Evolutionary conservation across 2,329 filamentous ascomycete genomes (phyloP).

Genomic region (Periconia macrospinosa): DNA sequence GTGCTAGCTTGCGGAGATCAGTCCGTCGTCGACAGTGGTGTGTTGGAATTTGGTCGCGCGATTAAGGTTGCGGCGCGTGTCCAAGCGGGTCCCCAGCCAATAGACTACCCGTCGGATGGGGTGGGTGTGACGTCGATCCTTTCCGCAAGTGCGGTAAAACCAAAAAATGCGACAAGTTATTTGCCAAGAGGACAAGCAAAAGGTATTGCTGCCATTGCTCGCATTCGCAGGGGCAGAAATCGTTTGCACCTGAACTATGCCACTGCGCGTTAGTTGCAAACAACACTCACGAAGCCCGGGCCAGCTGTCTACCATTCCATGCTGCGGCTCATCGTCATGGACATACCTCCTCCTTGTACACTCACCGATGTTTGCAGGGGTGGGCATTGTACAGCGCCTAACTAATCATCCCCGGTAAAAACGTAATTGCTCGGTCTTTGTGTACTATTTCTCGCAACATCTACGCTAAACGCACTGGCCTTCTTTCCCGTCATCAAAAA

Average conservation of each 20-base stretch:
- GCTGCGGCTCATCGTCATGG: not conserved
- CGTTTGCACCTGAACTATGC: not conserved
- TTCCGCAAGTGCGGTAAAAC: slow-evolving; percentile 27
- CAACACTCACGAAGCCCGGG: not conserved
- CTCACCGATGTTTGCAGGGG: not conserved
- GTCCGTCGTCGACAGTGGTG: slow-evolving; percentile 7
- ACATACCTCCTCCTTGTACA: not conserved
- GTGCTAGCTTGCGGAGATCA: slow-evolving; percentile 16
- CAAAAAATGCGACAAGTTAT: slow-evolving; percentile 20
- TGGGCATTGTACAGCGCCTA: not conserved
- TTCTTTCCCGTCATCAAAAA: not conserved
- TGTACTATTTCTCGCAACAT: not conserved
- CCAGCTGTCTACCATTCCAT: not conserved
- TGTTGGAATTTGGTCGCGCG: slow-evolving; percentile 15
- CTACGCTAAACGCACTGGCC: not conserved
- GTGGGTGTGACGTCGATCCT: slow-evolving; percentile 27
- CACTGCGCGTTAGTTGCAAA: not conserved
- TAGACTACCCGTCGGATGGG: slow-evolving; percentile 9
- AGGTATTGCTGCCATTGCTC: not conserved
- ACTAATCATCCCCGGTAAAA: not conserved
- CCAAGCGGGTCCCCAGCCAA: slow-evolving; percentile 11
- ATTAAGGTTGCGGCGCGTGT: slow-evolving; percentile 26
- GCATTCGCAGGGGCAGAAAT: not conserved
- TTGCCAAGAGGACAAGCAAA: not conserved
- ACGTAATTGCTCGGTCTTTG: not conserved